Evolutionary conservation across 2,329 filamentous ascomycete genomes (phyloP).

Genomic region (Aspergillus intermedius): DNA sequence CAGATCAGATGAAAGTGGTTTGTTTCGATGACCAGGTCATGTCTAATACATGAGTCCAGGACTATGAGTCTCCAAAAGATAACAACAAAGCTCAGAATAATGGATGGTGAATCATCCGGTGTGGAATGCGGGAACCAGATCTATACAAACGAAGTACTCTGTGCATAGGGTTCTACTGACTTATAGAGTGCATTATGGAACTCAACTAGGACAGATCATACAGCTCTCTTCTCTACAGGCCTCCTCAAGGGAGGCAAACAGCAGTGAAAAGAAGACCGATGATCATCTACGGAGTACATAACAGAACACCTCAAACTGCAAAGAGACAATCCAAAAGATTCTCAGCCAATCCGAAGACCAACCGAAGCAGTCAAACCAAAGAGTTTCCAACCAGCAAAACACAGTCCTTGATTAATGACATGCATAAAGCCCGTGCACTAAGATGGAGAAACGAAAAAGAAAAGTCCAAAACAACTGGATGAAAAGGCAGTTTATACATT

Average conservation of each 20-base stretch:
- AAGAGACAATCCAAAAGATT: constrained; percentile 62
- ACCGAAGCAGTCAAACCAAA: constrained; percentile 66
- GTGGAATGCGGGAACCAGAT: no score
- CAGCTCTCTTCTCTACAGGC: constrained; percentile 33
- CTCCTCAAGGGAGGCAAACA: constrained; percentile 27
- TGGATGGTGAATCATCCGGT: no score
- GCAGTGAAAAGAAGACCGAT: constrained; percentile 34
- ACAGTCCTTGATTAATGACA: constrained; percentile 77
- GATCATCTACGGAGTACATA: neutral
- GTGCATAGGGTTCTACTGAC: no score
- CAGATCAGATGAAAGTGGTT: no score
- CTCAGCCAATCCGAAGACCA: constrained; percentile 64
- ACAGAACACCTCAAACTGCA: neutral
- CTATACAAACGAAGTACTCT: no score
- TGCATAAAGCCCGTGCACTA: constrained; percentile 65
- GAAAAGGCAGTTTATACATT: constrained; percentile 16
- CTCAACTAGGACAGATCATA: no score
- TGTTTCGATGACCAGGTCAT: no score
- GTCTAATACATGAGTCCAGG: no score
- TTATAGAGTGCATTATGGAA: no score
- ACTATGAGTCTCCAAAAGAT: no score
- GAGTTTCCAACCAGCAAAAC: constrained; percentile 91
- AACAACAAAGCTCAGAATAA: no score
- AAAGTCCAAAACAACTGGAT: constrained; percentile 11
- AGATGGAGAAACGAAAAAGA: constrained; percentile 34